These are phyloP conservation scores for Zychaea mexicana DNA, from an alignment of 371 early-diverging fungal genomes.

Conservation along the genomic window DNA sequence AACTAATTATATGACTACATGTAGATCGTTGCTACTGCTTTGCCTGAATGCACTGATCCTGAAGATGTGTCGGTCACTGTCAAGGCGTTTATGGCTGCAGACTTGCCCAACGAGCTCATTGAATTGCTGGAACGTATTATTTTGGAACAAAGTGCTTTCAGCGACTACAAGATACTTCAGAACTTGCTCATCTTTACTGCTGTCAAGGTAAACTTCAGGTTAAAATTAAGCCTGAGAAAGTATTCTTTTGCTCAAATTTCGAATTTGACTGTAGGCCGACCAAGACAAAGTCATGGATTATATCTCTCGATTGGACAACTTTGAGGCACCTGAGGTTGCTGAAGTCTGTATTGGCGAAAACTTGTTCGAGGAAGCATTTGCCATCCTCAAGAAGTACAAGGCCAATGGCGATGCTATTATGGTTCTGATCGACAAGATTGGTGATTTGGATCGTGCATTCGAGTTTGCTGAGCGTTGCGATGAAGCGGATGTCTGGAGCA, in stretches of 20 bases:
- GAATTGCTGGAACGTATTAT: conserved; percentile 96
- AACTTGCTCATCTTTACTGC: conserved; percentile 98
- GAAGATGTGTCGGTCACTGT: conserved; percentile 97
- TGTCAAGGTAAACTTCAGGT: conserved; percentile 62
- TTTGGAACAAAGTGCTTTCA: conserved; percentile 88
- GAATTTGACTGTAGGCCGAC: conserved; percentile 73
- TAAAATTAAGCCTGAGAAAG: neutral
- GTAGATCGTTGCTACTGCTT: conserved; percentile 79
- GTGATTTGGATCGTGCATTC: conserved; percentile 91
- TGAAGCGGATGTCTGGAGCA: conserved; percentile 91
- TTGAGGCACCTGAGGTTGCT: conserved; percentile 95
- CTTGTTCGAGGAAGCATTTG: conserved; percentile 94
- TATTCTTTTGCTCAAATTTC: neutral
- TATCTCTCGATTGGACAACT: conserved; percentile 90
- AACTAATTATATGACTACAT: neutral
- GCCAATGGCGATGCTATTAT: conserved; percentile 85
- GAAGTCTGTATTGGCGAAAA: conserved; percentile 88
- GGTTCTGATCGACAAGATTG: conserved; percentile 91
- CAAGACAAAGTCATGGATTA: conserved; percentile 92
- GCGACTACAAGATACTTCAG: conserved; percentile 95
- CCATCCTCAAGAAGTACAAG: conserved; percentile 91
- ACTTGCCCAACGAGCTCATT: conserved; percentile 93
- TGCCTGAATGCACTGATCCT: conserved; percentile 94
- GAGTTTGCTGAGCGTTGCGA: conserved; percentile 95
- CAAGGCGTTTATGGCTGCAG: conserved; percentile 97